phyloP scores from a whole-genome alignment of 2,329 filamentous ascomycete species.

The Penicillium sp. region DNA sequence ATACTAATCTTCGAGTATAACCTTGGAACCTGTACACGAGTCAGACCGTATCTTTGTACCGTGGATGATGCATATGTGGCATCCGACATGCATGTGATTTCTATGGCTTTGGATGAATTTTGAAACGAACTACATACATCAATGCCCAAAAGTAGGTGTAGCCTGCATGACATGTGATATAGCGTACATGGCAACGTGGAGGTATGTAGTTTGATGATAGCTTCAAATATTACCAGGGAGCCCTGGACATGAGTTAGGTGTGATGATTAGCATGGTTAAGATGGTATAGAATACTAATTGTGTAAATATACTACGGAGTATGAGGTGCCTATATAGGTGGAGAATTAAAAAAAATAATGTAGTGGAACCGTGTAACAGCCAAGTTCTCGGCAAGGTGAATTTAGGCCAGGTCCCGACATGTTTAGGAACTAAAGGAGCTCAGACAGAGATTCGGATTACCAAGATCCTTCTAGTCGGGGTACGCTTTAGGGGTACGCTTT shows the following conservation, averaged over 20 bases:
- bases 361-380: neutral
- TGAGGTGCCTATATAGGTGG: neutral
- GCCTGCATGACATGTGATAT: neutral
- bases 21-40: neutral
- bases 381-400: neutral
- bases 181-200: neutral
- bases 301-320: too few species aligned
- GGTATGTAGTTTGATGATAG: neutral
- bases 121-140: neutral
- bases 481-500: neutral
- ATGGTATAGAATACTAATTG: neutral
- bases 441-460: neutral
- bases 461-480: neutral
- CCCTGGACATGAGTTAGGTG: neutral
- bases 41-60: neutral
- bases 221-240: neutral
- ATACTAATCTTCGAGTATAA: too few species aligned
- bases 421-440: neutral
- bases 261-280: too few species aligned
- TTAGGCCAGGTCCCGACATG: neutral
- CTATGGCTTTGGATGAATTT: neutral
- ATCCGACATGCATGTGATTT: neutral
- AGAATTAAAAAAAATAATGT: neutral
- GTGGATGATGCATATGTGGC: neutral
- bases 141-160: neutral